Evolutionary conservation across 2,329 filamentous ascomycete genomes (phyloP).

Genomic region (Fusarium sp.): DNA sequence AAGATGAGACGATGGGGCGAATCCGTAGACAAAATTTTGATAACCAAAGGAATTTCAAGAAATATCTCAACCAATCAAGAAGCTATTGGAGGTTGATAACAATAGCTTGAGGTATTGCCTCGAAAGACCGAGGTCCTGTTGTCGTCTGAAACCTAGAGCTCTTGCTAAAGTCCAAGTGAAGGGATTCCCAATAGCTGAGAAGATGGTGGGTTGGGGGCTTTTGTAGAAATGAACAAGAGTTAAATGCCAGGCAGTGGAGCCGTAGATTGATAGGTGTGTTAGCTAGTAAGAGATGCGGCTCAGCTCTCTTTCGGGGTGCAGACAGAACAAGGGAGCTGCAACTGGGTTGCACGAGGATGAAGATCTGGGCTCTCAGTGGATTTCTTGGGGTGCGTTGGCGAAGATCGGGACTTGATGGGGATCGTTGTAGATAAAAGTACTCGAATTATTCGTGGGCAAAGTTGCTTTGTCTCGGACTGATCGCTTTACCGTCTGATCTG

Average conservation of each 20-base stretch:
- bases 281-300: conserved; percentile 45
- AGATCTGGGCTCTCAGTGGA: conserved; percentile 37
- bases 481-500: conserved; percentile 26
- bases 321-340: conserved; percentile 37
- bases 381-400: conserved; percentile 41
- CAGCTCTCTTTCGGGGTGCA: conserved; percentile 36
- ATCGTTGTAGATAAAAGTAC: conserved; percentile 27
- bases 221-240: conserved; percentile 41
- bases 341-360: conserved; percentile 43
- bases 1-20: background rate
- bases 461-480: conserved; percentile 34
- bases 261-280: conserved; percentile 25
- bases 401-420: conserved; percentile 33
- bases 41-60: background rate
- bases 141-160: conserved; percentile 23
- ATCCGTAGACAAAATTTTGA: background rate
- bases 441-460: conserved; percentile 15
- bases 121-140: conserved; percentile 24
- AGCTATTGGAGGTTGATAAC: background rate
- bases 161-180: conserved; percentile 28
- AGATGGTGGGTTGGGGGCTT: conserved; percentile 47
- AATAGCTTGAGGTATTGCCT: conserved; percentile 4
- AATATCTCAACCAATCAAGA: background rate
- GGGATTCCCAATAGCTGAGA: conserved; percentile 23
- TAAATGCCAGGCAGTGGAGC: conserved; percentile 20